Base-by-base conservation (phyloP, 2,329 filamentous ascomycete species). In the Microdochium paspali region DNA sequence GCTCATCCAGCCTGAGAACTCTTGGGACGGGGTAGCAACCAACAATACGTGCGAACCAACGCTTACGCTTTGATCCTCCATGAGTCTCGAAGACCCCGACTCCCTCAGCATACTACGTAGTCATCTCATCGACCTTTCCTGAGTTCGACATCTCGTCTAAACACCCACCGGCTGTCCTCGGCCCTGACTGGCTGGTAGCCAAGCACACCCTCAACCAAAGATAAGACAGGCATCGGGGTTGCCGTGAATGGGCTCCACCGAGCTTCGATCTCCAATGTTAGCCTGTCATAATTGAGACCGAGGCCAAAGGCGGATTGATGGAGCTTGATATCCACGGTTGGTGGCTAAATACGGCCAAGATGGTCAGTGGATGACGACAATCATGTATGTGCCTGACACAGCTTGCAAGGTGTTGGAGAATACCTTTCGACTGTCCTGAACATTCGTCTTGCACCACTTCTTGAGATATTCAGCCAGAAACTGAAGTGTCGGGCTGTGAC, bases 381-480 rank as follows among this genome's bases (percentile, higher is more conserved):
- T n/a, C n/a, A n/a, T n/a, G n/a, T n/a, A n/a, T n/a, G n/a, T n/a
- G n/a, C n/a, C n/a, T n/a, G n/a, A n/a, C n/a, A n/a, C n/a, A n/a
- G n/a, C n/a, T n/a, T n/a, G n/a, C n/a, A n/a, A 23, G 28, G 18
- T 21, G 10, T 20, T 18, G 10, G 35, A 40, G 35, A 53, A 51
- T 47, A 68, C 67, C 50, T 60, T 64, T 26, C 60, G 56, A 10
- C 54, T 58, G 24, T 66, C 56, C 7, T 65, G 61, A 44, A 67
- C 61, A 46, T 76, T 74, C 9, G 64, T 58, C 35, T 67, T 64
- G 43, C 66, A 70, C 72, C 72, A 76, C 30, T 66, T 66, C 56
- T 66, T 66, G 2, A 77, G 55, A 49, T 77, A 77, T 1, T 67
- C 65, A 3, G 63, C 61, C 6, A 77, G 53, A 15, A 75, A 57